Base-by-base conservation (phyloP, 1,284 basidiomycete genomes). In the Waitea zeae region DNA sequence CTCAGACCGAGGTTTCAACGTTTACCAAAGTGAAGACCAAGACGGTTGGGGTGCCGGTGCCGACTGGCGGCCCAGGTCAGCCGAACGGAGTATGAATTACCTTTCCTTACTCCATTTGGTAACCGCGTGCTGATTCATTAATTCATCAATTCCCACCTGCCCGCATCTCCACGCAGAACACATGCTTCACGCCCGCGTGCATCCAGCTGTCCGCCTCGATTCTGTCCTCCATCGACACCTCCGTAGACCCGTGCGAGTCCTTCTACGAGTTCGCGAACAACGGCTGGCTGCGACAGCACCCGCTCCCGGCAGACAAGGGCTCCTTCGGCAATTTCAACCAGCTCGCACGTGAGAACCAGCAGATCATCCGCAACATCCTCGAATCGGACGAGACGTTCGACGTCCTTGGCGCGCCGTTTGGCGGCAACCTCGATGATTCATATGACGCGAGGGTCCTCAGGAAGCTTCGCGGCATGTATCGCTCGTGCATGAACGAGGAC, bases 231-330 rank as follows among this genome's bases (percentile, higher is more conserved):
- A 59, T 98, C 32, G 90, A 98, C 52, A 66, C 68, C 11, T 63
- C 75, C 3, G 67, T 82, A 43, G 86, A 97, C 52, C 93, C 93
- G 0, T 98, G 93, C 57, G 84, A 96, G 44, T 80, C 92, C 56
- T 97, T 97, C 52, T 96, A 93, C 52, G 69, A 80, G 42, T 98
- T 81, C 56, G 73, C 87, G 12, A 87, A 84, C 87, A 46, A 84
- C 15, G 86, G 86, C 17, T 96, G 89, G 89, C 61, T 81, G 17
- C 68, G 68, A 34, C 56, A 62, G 0, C 74, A 92, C 50, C 79
- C 82, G 17, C 67, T 96, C 34, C 89, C 90, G 2, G 74, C 82
- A 0, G 87, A 87, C 51, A 84, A 86, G 48, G 70, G 76, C 19
- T 59, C 62, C 34, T 78, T 67, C 42, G 76, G 71, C 26, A 64